phyloP scores from a whole-genome alignment of 345 rosid species.

The Laguncularia racemosa region DNA sequence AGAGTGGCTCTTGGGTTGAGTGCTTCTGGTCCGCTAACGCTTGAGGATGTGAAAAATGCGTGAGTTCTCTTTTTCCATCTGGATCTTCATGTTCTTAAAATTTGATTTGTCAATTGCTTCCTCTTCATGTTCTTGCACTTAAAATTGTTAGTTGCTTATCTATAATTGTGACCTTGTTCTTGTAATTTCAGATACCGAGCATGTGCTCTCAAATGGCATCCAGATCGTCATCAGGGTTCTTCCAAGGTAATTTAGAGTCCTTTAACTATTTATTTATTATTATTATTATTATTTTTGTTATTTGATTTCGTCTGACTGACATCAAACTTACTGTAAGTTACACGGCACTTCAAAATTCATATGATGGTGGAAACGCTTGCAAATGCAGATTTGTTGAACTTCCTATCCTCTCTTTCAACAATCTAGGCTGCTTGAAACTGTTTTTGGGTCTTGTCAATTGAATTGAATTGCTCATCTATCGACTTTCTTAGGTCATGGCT shows the following conservation, averaged over 20 bases:
- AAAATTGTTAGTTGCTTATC: not conserved
- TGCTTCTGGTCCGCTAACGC: conserved; percentile 66
- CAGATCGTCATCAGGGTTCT: conserved; percentile 79
- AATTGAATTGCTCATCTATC: not conserved
- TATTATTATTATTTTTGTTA: not conserved
- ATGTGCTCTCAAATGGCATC: conserved; percentile 93
- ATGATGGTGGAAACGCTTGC: not conserved
- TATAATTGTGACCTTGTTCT: conserved; percentile 1
- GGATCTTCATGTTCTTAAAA: not conserved
- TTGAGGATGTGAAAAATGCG: conserved; percentile 81
- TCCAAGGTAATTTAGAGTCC: conserved; percentile 47
- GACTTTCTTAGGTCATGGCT: conserved; percentile 40
- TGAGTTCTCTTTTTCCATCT: conserved; percentile 24
- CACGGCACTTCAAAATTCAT: too few species aligned
- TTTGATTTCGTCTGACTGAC: too few species aligned
- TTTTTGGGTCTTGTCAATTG: not conserved
- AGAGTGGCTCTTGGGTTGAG: conserved; percentile 76
- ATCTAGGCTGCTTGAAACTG: not conserved
- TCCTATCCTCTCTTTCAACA: not conserved
- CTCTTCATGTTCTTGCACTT: not conserved
- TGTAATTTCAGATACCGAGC: conserved; percentile 49
- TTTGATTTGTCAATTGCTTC: not conserved
- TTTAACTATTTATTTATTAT: not conserved
- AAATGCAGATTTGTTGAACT: not conserved
- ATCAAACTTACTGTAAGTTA: too few species aligned